Percentiles rank a stretch among this genome's conserved stretches.
These are phyloP conservation scores for Sarcodon sp. DNA, from an alignment of 768 basidiomycete species.

Conservation along the genomic window DNA sequence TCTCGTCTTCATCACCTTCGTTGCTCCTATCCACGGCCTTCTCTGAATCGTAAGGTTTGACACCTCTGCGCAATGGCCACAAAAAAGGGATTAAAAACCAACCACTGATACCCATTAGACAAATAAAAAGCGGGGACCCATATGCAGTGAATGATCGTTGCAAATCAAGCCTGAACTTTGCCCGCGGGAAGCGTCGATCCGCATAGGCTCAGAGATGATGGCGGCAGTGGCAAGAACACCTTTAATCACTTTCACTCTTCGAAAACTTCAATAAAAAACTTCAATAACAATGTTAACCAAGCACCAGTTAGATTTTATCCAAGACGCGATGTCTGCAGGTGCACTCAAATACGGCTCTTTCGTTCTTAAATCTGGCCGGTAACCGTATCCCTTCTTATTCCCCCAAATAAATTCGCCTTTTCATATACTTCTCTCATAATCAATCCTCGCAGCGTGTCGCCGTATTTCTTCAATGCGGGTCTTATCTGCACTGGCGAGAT, in stretches of 20 bases:
- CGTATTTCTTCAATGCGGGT: conserved; percentile 97
- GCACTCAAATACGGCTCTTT: conserved; percentile 88
- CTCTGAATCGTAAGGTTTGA: not conserved
- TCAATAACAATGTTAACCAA: conserved; percentile 18
- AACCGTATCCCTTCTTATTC: conserved; percentile 15
- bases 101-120: no score
- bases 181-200: no score
- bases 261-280: no score
- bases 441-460: conserved; percentile 50
- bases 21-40: not conserved
- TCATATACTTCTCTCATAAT: not conserved
- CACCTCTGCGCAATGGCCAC: not conserved
- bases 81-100: not conserved
- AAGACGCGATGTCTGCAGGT: conserved; percentile 50
- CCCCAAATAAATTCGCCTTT: not conserved
- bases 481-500: conserved; percentile 76
- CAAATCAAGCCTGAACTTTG: no score
- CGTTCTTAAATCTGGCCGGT: conserved; percentile 93
- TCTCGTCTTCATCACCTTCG: not conserved
- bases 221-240: no score
- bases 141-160: no score
- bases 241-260: no score
- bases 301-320: conserved; percentile 57
- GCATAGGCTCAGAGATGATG: no score
- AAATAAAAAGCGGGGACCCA: no score